A percentile compares a stretch with the other conserved stretches of the same genome.
Conservation (phyloP, 495 filamentous ascomycete species). For the Tuber melanosporum region DNA sequence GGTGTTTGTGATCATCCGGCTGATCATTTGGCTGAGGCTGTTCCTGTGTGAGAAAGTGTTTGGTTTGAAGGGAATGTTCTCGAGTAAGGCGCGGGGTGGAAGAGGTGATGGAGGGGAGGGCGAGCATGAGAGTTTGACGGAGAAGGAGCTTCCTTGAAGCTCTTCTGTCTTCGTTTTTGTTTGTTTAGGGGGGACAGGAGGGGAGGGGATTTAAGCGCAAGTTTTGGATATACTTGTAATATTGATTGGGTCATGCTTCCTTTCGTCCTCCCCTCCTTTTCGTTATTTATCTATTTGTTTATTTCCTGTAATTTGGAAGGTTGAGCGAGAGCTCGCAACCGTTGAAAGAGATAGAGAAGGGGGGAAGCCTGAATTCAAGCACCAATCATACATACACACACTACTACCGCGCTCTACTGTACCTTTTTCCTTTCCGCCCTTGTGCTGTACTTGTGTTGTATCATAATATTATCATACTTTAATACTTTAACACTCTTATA, state of each 20-base stretch:
- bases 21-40: conserved; percentile 51
- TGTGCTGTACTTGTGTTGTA: not conserved
- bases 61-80: conserved; percentile 30
- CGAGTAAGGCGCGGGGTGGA: conserved; percentile 6
- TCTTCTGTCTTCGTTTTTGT: conserved; percentile 18
- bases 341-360: not conserved
- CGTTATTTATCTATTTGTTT: not conserved
- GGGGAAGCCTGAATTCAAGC: not conserved
- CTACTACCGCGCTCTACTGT: not conserved
- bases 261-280: not conserved
- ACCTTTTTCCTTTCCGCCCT: not conserved
- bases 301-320: not conserved
- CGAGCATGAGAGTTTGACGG: not conserved
- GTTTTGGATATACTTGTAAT: not conserved
- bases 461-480: not conserved
- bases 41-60: conserved; percentile 42
- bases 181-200: not conserved
- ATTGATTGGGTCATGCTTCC: not conserved
- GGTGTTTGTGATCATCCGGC: conserved; percentile 55
- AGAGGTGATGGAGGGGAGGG: not conserved
- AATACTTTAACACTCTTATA: not conserved
- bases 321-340: not conserved
- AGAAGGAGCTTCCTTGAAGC: conserved; percentile 9
- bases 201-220: not conserved
- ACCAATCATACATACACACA: not conserved